Base-by-base conservation (phyloP, 495 filamentous ascomycete genomes). In the Penicillium atrosanguineum region DNA sequence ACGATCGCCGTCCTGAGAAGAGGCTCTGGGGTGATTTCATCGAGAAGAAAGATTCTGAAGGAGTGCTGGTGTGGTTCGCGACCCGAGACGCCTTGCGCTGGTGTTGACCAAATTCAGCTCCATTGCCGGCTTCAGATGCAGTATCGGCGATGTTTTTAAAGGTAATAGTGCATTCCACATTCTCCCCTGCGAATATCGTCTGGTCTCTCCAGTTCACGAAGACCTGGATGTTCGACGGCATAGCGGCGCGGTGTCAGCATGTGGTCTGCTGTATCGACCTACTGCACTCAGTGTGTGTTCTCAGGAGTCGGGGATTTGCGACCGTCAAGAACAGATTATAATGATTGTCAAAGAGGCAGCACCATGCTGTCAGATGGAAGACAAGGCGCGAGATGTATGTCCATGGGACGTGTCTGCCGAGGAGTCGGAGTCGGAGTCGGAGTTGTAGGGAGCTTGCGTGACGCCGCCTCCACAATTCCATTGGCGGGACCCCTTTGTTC, bases 181-280 rank as follows among this genome's bases (percentile, higher is more conserved):
- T 85, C 74, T 97, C 94, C 56, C 95, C 95, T 28, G 95, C 89
- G 70, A 96, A 97, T 56, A 98, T 90, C 42, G 86, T 90, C 69
- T 87, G 84, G 63, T 89, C 89, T 68, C 87, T 88, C 90, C 87
- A 97, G 73, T 87, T 84, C 66, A 98, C 89, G 63, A 92, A 97
- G 69, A 97, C 93, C 62, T 90, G 87, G 63, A 98, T 91, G 75
- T 95, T 80, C 53, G 78, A 76, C 61, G 74, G 68, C 75, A 79
- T 77, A 64, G 67, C 72, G 71, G 57, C 56, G 61, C 55, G 36
- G 44, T 38, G 57, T 71, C 57, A 74, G 70, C 70, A 68, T 72
- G 63, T 67, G 67, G 68, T 63, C 53, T 51, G 58, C 56, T 37
- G 60, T 34, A 4, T 34, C 31, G 31, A 12, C 50, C 38, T 46